Evolutionary conservation across 345 rosid species (phyloP).

Genomic region (Lepidium africanum): DNA sequence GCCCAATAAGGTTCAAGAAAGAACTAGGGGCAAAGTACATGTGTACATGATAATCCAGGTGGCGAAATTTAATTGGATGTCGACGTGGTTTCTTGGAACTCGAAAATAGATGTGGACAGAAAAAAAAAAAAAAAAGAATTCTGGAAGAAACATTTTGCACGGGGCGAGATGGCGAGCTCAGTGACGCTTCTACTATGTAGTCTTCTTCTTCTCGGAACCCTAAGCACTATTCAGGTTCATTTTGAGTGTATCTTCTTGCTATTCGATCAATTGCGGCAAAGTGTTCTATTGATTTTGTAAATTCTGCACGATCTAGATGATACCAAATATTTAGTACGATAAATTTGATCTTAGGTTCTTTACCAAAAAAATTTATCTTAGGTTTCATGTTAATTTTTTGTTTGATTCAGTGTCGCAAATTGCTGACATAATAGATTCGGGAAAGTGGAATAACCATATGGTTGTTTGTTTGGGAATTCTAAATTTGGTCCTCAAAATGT

Average conservation of each 20-base stretch:
- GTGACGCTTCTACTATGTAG: slow-evolving; percentile 38
- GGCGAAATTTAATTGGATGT: not conserved
- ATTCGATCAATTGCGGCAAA: not conserved
- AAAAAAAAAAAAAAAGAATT: too few species aligned
- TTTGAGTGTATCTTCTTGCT: not conserved
- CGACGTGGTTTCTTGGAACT: slow-evolving; percentile 13
- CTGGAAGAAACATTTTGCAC: not conserved
- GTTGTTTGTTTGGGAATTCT: not conserved
- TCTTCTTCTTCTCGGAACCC: slow-evolving; percentile 45
- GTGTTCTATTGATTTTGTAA: not conserved
- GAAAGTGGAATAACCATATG: not conserved
- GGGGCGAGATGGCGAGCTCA: slow-evolving; percentile 46
- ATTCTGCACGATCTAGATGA: not conserved
- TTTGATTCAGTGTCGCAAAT: not conserved
- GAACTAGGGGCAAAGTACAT: not conserved
- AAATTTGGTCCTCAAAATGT: not conserved
- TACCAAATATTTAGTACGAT: not conserved
- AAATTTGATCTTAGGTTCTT: not conserved
- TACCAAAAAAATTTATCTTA: too few species aligned
- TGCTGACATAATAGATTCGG: not conserved
- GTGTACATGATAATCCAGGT: not conserved
- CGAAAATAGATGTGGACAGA: too few species aligned
- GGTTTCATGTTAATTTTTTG: not conserved
- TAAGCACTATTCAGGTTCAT: slow-evolving; percentile 44
- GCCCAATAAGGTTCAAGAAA: not conserved